Percentiles rank a stretch among this genome's conserved stretches.
Conservation (phyloP, 2,329 filamentous ascomycete species). For the Coccinonectria pachysandricola region DNA sequence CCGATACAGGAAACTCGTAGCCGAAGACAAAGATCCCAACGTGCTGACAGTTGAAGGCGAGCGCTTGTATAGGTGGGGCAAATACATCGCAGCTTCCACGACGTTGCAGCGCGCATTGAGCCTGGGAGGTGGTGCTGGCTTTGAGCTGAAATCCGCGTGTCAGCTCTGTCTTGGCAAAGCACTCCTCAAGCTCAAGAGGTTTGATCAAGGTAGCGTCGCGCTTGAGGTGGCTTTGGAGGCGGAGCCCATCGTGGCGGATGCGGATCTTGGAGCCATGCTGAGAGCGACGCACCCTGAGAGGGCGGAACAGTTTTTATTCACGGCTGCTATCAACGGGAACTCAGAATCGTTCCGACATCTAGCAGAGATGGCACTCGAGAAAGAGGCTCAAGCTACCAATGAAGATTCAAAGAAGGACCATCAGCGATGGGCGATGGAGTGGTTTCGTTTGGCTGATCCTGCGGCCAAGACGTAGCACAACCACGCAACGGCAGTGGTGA, state of each 20-base stretch:
- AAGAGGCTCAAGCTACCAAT: conserved; percentile 7
- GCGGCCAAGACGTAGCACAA: no score
- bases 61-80: conserved; percentile 14
- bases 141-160: conserved; percentile 20
- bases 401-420: conserved; percentile 10
- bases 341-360: conserved; percentile 18
- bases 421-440: conserved; percentile 24
- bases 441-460: conserved; percentile 21
- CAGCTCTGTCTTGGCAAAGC: conserved; percentile 17
- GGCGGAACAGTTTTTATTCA: conserved; percentile 17
- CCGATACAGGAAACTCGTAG: conserved; percentile 22
- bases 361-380: conserved; percentile 20
- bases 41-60: conserved; percentile 26
- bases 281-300: conserved; percentile 10
- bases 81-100: conserved; percentile 12
- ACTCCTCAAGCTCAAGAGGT: conserved; percentile 12
- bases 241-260: conserved; percentile 16
- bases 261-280: conserved; percentile 18
- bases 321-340: conserved; percentile 16
- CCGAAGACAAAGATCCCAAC: conserved; percentile 22
- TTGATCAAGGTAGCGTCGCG: conserved; percentile 13
- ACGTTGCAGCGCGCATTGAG: conserved; percentile 17
- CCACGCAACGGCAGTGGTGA: no score
- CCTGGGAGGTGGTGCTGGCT: conserved; percentile 7
- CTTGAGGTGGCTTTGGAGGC: conserved; percentile 14